phyloP scores from a whole-genome alignment of 2,329 filamentous ascomycete species.

The Aspergillus ustus region DNA sequence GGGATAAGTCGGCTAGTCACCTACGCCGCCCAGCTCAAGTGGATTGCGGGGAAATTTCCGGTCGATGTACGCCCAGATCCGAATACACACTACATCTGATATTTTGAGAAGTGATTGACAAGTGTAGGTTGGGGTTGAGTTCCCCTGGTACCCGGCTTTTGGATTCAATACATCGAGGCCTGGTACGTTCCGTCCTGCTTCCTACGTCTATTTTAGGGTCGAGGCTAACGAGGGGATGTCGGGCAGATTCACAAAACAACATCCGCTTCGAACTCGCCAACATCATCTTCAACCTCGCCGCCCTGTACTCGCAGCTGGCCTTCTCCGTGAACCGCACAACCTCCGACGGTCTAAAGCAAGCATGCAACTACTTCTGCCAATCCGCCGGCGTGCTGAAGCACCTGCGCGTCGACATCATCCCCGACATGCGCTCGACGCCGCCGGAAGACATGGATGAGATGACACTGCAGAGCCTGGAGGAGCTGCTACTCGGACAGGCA shows the following conservation, averaged over 20 bases:
- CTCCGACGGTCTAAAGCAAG: slow-evolving; percentile 81
- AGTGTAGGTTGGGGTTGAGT: slow-evolving; percentile 82
- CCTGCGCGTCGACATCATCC: slow-evolving; percentile 75
- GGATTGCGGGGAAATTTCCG: slow-evolving; percentile 93
- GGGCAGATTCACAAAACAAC: slow-evolving; percentile 64
- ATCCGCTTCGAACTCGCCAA: slow-evolving; percentile 86
- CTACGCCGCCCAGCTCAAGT: slow-evolving; percentile 90
- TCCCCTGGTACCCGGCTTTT: slow-evolving; percentile 92
- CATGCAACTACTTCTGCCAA: slow-evolving; percentile 87
- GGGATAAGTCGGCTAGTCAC: slow-evolving; percentile 86
- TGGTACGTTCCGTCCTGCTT: slow-evolving; percentile 32
- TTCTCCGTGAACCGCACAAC: slow-evolving; percentile 76
- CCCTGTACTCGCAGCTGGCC: slow-evolving; percentile 91
- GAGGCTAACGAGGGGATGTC: neutral
- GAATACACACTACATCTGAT: neutral
- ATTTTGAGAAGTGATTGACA: neutral
- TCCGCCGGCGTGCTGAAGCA: slow-evolving; percentile 83
- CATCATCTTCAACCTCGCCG: slow-evolving; percentile 88
- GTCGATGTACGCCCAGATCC: slow-evolving; percentile 68
- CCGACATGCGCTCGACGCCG: slow-evolving; percentile 79
- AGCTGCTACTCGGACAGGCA: slow-evolving; percentile 86
- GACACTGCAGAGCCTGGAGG: slow-evolving; percentile 80
- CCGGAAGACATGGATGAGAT: slow-evolving; percentile 95
- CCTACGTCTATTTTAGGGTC: neutral
- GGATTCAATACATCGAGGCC: slow-evolving; percentile 85